Conservation (phyloP, 1,284 basidiomycete genomes). For the Ganoderma sinense region DNA sequence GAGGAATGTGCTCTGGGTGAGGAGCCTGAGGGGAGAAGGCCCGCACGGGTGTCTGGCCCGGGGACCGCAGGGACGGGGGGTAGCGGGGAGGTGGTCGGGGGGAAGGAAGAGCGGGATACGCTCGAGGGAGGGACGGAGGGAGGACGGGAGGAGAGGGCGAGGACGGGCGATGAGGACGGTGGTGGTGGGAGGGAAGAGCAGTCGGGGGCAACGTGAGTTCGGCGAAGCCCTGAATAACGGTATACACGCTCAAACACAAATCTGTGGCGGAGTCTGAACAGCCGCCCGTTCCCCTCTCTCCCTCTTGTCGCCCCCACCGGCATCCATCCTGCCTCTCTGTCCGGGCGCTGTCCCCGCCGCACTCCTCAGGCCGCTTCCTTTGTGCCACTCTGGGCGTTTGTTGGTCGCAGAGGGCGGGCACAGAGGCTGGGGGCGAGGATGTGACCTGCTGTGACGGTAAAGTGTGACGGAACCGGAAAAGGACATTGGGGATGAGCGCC, state of each 20-base stretch:
- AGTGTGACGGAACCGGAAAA: constrained; percentile 26
- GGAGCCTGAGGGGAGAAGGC: constrained; percentile 28
- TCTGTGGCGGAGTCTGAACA: constrained; percentile 36
- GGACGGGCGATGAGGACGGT: constrained; percentile 32
- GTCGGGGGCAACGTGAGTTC: constrained; percentile 38
- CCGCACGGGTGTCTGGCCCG: constrained; percentile 26
- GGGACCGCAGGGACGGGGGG: constrained; percentile 37
- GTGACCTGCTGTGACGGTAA: constrained; percentile 28
- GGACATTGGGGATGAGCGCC: constrained; percentile 11
- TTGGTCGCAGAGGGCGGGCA: neutral
- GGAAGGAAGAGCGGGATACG: constrained; percentile 26
- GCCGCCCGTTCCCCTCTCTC: constrained; percentile 16
- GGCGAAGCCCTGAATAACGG: constrained; percentile 36
- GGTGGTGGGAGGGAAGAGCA: constrained; percentile 40
- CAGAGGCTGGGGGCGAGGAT: neutral
- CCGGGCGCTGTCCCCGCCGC: neutral
- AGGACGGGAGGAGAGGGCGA: constrained; percentile 30
- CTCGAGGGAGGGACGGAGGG: constrained; percentile 30
- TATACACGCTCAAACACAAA: constrained; percentile 39
- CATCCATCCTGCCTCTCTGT: neutral
- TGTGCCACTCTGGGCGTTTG: too few species aligned
- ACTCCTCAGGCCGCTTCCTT: neutral
- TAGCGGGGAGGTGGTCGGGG: constrained; percentile 18
- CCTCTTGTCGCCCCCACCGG: neutral
- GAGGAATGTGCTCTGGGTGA: constrained; percentile 31